Evolutionary conservation across 1,284 basidiomycete genomes (phyloP), one percentile per base, ranked within the genome.

Genomic region (Mycena sp.): DNA sequence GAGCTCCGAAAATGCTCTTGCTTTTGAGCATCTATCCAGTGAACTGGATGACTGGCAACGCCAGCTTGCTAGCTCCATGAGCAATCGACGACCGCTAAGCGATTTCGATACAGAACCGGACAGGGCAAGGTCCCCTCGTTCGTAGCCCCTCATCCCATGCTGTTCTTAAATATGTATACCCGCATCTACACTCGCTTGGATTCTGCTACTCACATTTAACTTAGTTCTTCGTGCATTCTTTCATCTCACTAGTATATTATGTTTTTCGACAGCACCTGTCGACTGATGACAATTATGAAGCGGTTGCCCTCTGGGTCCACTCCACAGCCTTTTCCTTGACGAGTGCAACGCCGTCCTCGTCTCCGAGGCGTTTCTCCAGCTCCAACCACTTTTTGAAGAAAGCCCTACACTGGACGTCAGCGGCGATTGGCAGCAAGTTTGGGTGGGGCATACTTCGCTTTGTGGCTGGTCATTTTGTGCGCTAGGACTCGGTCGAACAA

Each of bases 371-470:
- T 70, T 88, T 88, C 78, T 99, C 98, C 46, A 98, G 80, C 62
- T 90, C 90, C 40, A 99, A 83, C 95, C 97, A 99, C 78, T 99
- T 99, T 78, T 99, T 99, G 86, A 99, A 98, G 76, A 97, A 90
- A 40, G 90, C 88, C 78, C 92, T 93, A 64, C 12, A 58, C 40
- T 53, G 71, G 26, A 69, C 7, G 26, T 45, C 23, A 56, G 35
- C 9, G 3, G 4, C 19, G 50, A 48, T 46, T 30, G 9, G 63
- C 32, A 55, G 32, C 12, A 29, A 50, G 48, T 49, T 25, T 21
- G 45, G 21, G 3, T 26, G 6, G 17, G 29, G 76, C 87, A 70
- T 75, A 95, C 93, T 97, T 97, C 57, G 94, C 95, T 80, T 97
- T 96, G 76, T 98, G 96, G 71, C 89, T 93, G 7, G 94, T 96